Percentiles rank a stretch among this genome's conserved stretches.
Evolutionary conservation across 768 basidiomycete species (phyloP).

Genomic region (Rhodotorula diobovata): DNA sequence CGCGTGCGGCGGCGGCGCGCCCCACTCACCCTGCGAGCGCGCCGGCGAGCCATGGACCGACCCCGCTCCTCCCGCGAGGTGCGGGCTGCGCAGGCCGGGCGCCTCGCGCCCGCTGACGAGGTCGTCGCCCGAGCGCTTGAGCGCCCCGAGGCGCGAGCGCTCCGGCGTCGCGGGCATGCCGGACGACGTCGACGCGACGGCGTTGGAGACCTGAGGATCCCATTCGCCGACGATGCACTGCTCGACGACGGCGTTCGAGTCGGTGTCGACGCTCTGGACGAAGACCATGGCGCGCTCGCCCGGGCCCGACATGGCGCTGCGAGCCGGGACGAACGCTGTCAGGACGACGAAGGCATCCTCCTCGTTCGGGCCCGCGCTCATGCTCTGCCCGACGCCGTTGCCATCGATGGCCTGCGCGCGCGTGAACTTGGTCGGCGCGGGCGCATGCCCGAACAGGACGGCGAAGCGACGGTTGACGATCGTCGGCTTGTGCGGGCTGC

Average conservation of each 20-base stretch:
- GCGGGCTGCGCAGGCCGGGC: slow-evolving; percentile 22
- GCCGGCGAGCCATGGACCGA: slow-evolving; percentile 2
- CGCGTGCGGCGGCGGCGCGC: neutral
- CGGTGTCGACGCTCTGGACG: slow-evolving; percentile 20
- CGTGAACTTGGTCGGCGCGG: slow-evolving; percentile 23
- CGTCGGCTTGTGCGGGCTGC: neutral
- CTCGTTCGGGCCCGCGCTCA: slow-evolving; percentile 26
- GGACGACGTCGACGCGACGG: neutral
- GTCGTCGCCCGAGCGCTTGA: slow-evolving; percentile 31
- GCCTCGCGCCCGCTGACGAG: slow-evolving; percentile 17
- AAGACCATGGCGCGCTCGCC: slow-evolving; percentile 24
- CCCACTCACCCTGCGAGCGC: slow-evolving; percentile 14
- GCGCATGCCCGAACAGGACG: slow-evolving; percentile 19
- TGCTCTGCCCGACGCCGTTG: slow-evolving; percentile 34
- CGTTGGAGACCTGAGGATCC: slow-evolving; percentile 8
- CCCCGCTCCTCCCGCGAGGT: neutral
- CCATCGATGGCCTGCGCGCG: slow-evolving; percentile 35
- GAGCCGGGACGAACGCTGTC: slow-evolving; percentile 29
- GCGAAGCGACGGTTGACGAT: slow-evolving; percentile 13
- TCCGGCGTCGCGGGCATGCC: neutral
- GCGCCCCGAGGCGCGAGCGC: neutral
- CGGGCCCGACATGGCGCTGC: slow-evolving; percentile 11
- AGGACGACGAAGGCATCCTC: slow-evolving; percentile 36
- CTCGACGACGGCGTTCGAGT: slow-evolving; percentile 6
- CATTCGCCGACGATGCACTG: slow-evolving; percentile 31